Conservation (phyloP, 179 eudicot genomes). For the Beta corolliflora region DNA sequence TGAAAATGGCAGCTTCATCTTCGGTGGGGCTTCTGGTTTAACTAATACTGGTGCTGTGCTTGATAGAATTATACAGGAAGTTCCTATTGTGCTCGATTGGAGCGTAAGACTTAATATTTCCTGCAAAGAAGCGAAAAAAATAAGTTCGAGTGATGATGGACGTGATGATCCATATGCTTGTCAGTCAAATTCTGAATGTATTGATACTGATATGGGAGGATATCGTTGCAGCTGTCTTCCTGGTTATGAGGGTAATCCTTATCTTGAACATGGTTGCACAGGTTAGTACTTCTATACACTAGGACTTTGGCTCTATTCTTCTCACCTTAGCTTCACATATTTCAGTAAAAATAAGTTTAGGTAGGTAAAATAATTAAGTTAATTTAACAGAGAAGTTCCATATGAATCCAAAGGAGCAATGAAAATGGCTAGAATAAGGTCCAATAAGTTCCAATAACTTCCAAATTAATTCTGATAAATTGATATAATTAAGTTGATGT, state of each 20-base stretch:
- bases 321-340: no score
- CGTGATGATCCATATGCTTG: constrained; percentile 26
- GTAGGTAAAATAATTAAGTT: no score
- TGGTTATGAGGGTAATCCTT: constrained; percentile 54
- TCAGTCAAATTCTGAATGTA: constrained; percentile 32
- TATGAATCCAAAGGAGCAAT: no score
- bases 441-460: no score
- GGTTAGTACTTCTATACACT: neutral
- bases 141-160: neutral
- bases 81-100: constrained; percentile 54
- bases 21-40: neutral
- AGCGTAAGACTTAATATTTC: constrained; percentile 11
- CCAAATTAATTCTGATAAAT: no score
- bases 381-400: no score
- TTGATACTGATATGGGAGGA: constrained; percentile 30
- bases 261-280: constrained; percentile 42
- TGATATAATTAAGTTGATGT: no score
- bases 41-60: constrained; percentile 13
- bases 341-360: no score
- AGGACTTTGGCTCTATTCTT: no score
- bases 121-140: neutral
- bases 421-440: no score
- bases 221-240: constrained; percentile 45
- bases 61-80: neutral
- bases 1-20: neutral